Evolutionary conservation across 2,329 filamentous ascomycete genomes (phyloP), one percentile per base, ranked within the genome.

Genomic region (Botrytis porri): DNA sequence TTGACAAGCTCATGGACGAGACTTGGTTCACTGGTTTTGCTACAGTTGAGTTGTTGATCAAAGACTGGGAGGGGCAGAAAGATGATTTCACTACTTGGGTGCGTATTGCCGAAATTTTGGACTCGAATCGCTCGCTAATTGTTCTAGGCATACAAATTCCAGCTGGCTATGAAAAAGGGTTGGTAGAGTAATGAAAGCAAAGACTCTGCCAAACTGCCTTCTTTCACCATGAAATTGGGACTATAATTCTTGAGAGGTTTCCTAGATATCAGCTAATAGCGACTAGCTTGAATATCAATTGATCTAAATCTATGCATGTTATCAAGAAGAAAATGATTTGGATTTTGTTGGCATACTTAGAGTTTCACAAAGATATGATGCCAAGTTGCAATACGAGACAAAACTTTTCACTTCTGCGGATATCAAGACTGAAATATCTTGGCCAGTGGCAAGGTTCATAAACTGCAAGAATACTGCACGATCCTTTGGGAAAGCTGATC

Each of bases 51-150:
- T 79, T 90, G 65, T 81, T 93, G 20, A 83, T 84, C 67, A 83
- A 85, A 73, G 85, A 86, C 32, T 95, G 92, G 92, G 82, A 87
- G 4, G 90, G 87, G 0, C 82, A 86, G 64, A 85, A 88, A 29
- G 94, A 97, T 78, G 93, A 92, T 78, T 97, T 97, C 79, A 92
- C 90, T 0, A 84, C 87, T 25, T 97, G 94, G 94, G 89, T 81
- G 69, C 71, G 79, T 74, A 18, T 10, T 32, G 25, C 41, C 45
- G 18, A 20, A 18, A 0, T 71, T 51, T 48, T 20, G 14, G 25
- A 37, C 18, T 39, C 67, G 8, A 8, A 65, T 41, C 37, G 1
- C 29, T 74, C 51, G 60, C 74, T 75, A 73, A 74, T 57, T 59
- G 1, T 32, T 59, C 9, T 61, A 80, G 79, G 78, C 78, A 25